Base-by-base conservation (phyloP, 768 basidiomycete species). In the Tubosaeta sp. region DNA sequence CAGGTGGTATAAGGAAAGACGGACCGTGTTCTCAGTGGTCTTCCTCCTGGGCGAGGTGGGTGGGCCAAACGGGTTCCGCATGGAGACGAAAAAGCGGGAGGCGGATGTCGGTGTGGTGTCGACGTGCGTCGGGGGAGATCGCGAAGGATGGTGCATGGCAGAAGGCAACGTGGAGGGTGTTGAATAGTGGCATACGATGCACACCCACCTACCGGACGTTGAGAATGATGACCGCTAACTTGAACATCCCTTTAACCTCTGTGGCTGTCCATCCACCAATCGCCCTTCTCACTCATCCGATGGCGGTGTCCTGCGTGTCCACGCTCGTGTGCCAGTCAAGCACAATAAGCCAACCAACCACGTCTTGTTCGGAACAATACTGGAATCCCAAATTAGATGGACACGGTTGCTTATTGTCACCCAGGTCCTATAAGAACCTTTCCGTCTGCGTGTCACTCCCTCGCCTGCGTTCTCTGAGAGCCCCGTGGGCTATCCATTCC, bases 71-170 rank as follows among this genome's bases (percentile, higher is more conserved):
- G 69, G 60, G 46, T 48, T 69, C 26, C 67, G 63, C 60, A 69
- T 59, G 44, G 69, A 71, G 19, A 60, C 43, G 26, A 69, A 58
- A 41, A 69, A 61, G 33, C 63, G 63, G 10, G 67, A 71, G 14
- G 69, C 62, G 32, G 61, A 49, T n/a, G 55, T 39, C 17, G 57
- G 44, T 33, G 48, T 29, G 43, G 53, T 41, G 38, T 63, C 48
- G 50, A 19, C 33, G 50, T 55, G 51, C 26, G 58, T 37, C 51
- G 55, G 46, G 29, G 50, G 35, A 8, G 65, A 50, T 34, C 58
- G 55, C 12, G 63, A 47, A 19, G 59, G 54, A 27, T 43, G 65
- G 22, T 60, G 48, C 48, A 31, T 59, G 52, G 17, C 25, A 27
- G 47, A n/a, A 39, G 38, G 14, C 39, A 46, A 52, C 50, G 58